Conservation (phyloP, 2,329 filamentous ascomycete species). For the Cladosporium halotolerans region DNA sequence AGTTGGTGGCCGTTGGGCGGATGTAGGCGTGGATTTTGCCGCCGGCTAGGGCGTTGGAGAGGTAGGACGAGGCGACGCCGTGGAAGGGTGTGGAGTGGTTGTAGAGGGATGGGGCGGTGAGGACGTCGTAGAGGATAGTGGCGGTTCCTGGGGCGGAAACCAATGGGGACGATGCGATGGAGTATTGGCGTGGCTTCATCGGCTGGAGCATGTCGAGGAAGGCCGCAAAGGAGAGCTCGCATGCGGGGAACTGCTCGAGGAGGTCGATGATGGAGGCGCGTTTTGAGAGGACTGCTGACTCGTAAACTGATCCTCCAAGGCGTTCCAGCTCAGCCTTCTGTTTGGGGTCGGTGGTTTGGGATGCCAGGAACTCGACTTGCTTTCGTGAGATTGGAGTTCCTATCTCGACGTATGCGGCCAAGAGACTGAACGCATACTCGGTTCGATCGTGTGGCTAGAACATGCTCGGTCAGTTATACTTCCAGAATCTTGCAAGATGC, state of each 20-base stretch:
- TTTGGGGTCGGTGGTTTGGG: constrained; percentile 6
- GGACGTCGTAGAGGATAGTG: constrained; percentile 58
- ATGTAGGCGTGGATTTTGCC: constrained; percentile 35
- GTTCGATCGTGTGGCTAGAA: constrained; percentile 19
- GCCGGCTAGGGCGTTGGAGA: constrained; percentile 31
- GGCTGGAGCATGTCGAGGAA: constrained; percentile 33
- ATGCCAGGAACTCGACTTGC: constrained; percentile 35
- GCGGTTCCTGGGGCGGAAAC: constrained; percentile 11
- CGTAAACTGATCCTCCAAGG: constrained; percentile 31
- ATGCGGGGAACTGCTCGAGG: constrained; percentile 53
- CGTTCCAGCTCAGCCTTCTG: constrained; percentile 45
- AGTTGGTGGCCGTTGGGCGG: constrained; percentile 32
- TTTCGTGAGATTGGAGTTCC: constrained; percentile 53
- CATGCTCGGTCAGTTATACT: constrained; percentile 56
- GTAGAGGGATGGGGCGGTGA: constrained; percentile 11
- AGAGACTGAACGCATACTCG: constrained; percentile 33
- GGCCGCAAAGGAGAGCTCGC: constrained; percentile 55
- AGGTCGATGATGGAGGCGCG: constrained; percentile 52
- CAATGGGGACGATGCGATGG: constrained; percentile 21
- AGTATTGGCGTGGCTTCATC: constrained; percentile 23
- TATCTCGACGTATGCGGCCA: constrained; percentile 65
- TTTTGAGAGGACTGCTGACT: constrained; percentile 46
- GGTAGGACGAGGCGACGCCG: constrained; percentile 36
- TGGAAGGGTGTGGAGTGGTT: constrained; percentile 22
- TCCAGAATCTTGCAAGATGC: not conserved